Percentiles rank a stretch among this genome's conserved stretches.
phyloP scores from a whole-genome alignment of 176 grass and related monocot genomes.

The bread wheat (Triticum aestivum) region IWGSC_CS_RefSeq_v2.1 NC_057812.1:516041682-516042181 shows the following conservation, averaged over 20 bases:
- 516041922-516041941: not conserved
- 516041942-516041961: not conserved
- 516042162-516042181: slow-evolving; percentile 71
- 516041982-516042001: slow-evolving; percentile 63
- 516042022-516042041: slow-evolving; percentile 67
- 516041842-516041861: slow-evolving; percentile 22
- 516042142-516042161: slow-evolving; percentile 37
- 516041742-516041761: slow-evolving; percentile 44
- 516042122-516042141: slow-evolving; percentile 59
- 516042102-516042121: slow-evolving; percentile 55
- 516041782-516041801: not conserved
- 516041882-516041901: slow-evolving; percentile 49
- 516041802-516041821: not conserved
- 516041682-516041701: not conserved
- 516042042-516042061: slow-evolving; percentile 59
- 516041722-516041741: not conserved
- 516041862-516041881: slow-evolving; percentile 54
- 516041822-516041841: slow-evolving; percentile 44
- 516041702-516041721: slow-evolving; percentile 32
- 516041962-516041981: slow-evolving; percentile 34
- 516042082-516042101: slow-evolving; percentile 39
- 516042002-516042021: slow-evolving; percentile 81
- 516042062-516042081: slow-evolving; percentile 62
- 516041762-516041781: slow-evolving; percentile 5
- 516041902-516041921: not conserved